Evolutionary conservation across 768 basidiomycete species (phyloP), one percentile per base, ranked within the genome.

Genomic region (Hygrophorus russula): DNA sequence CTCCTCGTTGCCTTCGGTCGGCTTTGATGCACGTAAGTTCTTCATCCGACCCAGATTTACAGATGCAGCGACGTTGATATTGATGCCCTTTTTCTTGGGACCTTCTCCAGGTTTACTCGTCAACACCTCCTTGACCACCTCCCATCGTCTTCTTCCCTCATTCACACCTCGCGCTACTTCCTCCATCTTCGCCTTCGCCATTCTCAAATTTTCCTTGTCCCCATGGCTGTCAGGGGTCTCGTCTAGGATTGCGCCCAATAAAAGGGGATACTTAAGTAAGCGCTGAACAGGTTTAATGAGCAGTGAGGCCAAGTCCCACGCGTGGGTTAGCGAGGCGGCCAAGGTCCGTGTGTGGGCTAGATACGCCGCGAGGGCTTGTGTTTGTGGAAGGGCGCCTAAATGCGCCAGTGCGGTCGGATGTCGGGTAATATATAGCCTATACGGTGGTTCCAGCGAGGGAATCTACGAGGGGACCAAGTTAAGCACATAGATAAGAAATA

Each of bases 211-310:
- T 24, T 65, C 65, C 53, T 80, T 80, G 62, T 89, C 87, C 0
- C 68, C 64, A 54, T 88, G 84, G 17, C 60, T 58, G 41, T 79
- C 74, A 5, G 80, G 76, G 0, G 88, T 90, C 54, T 80, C 81
- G 39, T 81, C 77, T 41, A 82, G 73, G 50, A 90, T 80, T 18
- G 85, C 76, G 18, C 65, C 63, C 28, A 99, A 76, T 20, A 99
- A 73, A 7, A 98, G 74, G 0, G 88, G 79, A 56, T 99, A 99
- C 58, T 97, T 98, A 50, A 97, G 78, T 43, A 97, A 73, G 12
- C 94, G 80, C 56, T 98, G 96, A 3, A 99, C 90, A 28, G 96
- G 96, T 62, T 98, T 97, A 62, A 99, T 97, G 47, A 99, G 81
- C 31, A 97, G 74, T 0, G 90, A 91, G 4, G 88, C 71, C 19